Evolutionary conservation across 176 grass and related monocot species (phyloP).

Genomic region (Dactylis glomerata): DNA sequence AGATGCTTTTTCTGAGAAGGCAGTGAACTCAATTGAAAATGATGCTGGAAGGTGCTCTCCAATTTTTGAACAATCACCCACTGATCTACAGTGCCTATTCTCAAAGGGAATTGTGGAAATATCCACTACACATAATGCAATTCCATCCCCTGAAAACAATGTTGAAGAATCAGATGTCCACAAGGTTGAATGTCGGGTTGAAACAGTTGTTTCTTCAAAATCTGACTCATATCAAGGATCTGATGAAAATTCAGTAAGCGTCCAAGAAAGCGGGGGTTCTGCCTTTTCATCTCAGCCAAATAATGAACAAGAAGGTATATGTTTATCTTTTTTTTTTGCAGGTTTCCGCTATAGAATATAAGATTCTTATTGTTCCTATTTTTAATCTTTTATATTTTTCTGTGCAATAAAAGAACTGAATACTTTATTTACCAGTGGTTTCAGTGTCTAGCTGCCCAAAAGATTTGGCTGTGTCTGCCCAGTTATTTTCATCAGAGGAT

Average conservation of each 20-base stretch:
- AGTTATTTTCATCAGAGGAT: neutral
- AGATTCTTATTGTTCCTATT: neutral
- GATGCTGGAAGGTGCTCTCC: slow-evolving; percentile 29
- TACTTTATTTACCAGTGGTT: neutral
- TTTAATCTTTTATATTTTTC: neutral
- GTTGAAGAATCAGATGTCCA: neutral
- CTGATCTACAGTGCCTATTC: slow-evolving; percentile 16
- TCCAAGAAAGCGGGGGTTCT: neutral
- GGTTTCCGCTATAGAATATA: neutral
- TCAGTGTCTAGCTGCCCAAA: neutral
- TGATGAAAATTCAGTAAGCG: slow-evolving; percentile 10
- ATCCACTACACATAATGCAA: neutral
- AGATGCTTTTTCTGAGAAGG: slow-evolving; percentile 17
- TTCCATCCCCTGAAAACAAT: neutral
- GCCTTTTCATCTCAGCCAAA: neutral
- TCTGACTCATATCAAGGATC: neutral
- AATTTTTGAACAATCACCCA: slow-evolving; percentile 11
- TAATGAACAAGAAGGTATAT: slow-evolving; percentile 27
- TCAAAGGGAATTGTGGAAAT: neutral
- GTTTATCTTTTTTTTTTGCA: slow-evolving; percentile 13
- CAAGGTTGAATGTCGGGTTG: neutral
- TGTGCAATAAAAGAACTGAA: slow-evolving; percentile 4
- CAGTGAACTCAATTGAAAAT: neutral
- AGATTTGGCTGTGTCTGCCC: neutral
- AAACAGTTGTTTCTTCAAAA: slow-evolving; percentile 5